A percentile compares a stretch with the other conserved stretches of the same genome.
These are phyloP conservation scores for Rhexocercosporidium sp. DNA, from an alignment of 2,329 filamentous ascomycete genomes.

Conservation along the genomic window DNA sequence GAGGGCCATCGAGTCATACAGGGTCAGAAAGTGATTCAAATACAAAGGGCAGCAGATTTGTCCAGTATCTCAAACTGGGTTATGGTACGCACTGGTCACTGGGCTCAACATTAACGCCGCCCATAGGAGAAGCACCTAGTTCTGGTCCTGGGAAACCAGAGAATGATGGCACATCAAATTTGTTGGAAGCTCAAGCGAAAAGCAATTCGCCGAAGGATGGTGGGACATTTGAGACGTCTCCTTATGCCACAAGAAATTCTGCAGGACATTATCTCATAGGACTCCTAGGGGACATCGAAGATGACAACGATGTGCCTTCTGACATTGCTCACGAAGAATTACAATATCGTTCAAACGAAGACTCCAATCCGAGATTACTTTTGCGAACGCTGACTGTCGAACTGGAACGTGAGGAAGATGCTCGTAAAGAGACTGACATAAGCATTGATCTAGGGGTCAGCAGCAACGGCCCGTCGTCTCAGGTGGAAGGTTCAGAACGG, in stretches of 20 bases:
- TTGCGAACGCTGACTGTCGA: slow-evolving; percentile 73
- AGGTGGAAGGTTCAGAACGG: slow-evolving; percentile 32
- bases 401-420: slow-evolving; percentile 51
- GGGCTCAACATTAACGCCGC: slow-evolving; percentile 34
- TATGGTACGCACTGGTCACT: slow-evolving; percentile 71
- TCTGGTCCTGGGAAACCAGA: neutral
- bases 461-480: slow-evolving; percentile 22
- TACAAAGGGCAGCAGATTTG: slow-evolving; percentile 49
- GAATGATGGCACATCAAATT: neutral
- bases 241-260: slow-evolving; percentile 30
- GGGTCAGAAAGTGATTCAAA: slow-evolving; percentile 36
- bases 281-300: slow-evolving; percentile 67
- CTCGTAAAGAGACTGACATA: slow-evolving; percentile 51
- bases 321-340: slow-evolving; percentile 12
- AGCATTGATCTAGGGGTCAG: slow-evolving; percentile 49
- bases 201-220: neutral
- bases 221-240: slow-evolving; percentile 1
- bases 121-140: slow-evolving; percentile 13
- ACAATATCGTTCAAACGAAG: slow-evolving; percentile 15
- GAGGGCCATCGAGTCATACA: slow-evolving; percentile 27
- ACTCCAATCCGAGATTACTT: slow-evolving; percentile 58
- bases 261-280: slow-evolving; percentile 69
- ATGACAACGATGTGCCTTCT: slow-evolving; percentile 39
- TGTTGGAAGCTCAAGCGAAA: neutral
- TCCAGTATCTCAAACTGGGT: slow-evolving; percentile 69